Evolutionary conservation across 768 basidiomycete species (phyloP), one percentile per base, ranked within the genome.

Genomic region (Mycena capillaripes): DNA sequence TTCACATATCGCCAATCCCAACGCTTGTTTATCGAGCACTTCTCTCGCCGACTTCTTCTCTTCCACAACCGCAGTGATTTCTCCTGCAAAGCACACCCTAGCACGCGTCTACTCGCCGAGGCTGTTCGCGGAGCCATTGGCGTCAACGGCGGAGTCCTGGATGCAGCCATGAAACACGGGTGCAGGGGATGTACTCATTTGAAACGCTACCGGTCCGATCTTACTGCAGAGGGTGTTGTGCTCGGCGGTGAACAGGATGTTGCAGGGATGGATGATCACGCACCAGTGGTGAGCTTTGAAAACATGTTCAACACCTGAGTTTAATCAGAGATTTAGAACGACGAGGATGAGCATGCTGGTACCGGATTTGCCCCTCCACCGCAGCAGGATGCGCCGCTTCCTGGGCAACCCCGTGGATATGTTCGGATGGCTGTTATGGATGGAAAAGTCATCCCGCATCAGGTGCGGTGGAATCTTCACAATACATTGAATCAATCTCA

Each of bases 341-440:
- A 57, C 0, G 79, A 81, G 76, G 79, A 80, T 79, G 80, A 78
- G n/a, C 79, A 80, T 38, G 73, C 52, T 21, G n/a, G 19, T 14
- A 27, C 19, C 10, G 10, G 2, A 16, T 77, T 36, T 68, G 2
- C 42, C 9, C 38, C 25, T 69, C 29, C 80, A 77, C 67, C 62
- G 63, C 36, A 52, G 46, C 23, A 40, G 74, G 71, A 53, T 70
- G 75, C 44, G 60, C 64, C 32, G 30, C 67, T 9, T 5, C 71
- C 19, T 66, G 50, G 65, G 44, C 10, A 53, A 10, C 64, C 64
- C 21, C 66, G 76, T 34, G 77, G 76, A 16, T 76, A 78, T 61
- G 76, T 81, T 21, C 75, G 80, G 0, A 59, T 80, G 67, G 81
- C 80, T n/a, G 80, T 81, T 0, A 81, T 82, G 80, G 82, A 82